A percentile compares a stretch with the other conserved stretches of the same genome.
phyloP scores from a whole-genome alignment of 768 basidiomycete species.

The Russula compacta region DNA sequence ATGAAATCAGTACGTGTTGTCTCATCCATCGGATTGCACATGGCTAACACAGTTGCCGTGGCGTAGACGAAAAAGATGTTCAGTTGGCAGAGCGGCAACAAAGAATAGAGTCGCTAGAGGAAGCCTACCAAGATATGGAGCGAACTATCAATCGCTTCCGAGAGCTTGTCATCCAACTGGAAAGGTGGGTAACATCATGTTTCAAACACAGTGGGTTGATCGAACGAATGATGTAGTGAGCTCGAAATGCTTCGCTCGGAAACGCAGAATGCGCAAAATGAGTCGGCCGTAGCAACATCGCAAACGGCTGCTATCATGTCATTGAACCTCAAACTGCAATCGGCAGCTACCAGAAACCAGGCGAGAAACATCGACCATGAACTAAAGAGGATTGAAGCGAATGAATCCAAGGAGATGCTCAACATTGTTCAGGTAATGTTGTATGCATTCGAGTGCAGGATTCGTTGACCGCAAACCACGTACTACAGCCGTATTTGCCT shows the following conservation, averaged over 20 bases:
- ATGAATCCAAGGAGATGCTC: constrained; percentile 72
- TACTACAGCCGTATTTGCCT: constrained; percentile 74
- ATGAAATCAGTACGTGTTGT: constrained; percentile 64
- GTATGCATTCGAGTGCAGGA: not conserved
- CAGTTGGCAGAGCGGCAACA: constrained; percentile 58
- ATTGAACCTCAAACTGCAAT: constrained; percentile 89
- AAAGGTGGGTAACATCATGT: constrained; percentile 44
- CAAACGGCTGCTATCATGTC: constrained; percentile 93
- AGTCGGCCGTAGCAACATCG: constrained; percentile 73
- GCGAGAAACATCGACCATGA: constrained; percentile 86
- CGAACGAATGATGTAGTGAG: constrained; percentile 44
- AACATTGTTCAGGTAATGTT: constrained; percentile 65
- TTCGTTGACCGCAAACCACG: not conserved
- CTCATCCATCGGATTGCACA: not conserved
- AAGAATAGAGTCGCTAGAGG: constrained; percentile 64
- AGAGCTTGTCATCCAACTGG: constrained; percentile 78
- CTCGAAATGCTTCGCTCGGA: constrained; percentile 76
- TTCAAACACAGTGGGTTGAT: not conserved
- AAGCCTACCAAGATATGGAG: constrained; percentile 77
- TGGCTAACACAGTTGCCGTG: not conserved
- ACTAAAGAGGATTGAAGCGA: constrained; percentile 73
- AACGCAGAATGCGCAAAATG: constrained; percentile 75
- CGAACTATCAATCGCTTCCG: constrained; percentile 86
- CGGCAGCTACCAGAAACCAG: constrained; percentile 83
- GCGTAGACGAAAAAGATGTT: constrained; percentile 56